Percentiles rank a stretch among this genome's conserved stretches.
phyloP scores from a whole-genome alignment of 352 stramenopile species.

The Pythium guiyangense region DNA sequence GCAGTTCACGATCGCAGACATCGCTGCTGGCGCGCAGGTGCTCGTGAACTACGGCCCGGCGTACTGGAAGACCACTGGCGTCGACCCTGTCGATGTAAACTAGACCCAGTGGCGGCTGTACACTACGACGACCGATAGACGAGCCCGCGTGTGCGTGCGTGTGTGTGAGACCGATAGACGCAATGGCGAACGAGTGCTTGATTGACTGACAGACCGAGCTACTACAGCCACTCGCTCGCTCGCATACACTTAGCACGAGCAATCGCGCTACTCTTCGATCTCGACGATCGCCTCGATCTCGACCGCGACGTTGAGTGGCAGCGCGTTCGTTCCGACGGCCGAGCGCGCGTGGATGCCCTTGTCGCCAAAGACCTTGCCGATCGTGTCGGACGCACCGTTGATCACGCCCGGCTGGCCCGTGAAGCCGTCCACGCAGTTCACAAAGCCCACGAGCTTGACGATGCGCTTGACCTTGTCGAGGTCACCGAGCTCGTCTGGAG shows the following conservation, averaged over 20 bases:
- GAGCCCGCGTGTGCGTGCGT: too few species aligned
- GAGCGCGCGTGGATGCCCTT: constrained; percentile 80
- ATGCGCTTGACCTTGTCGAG: constrained; percentile 86
- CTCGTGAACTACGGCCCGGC: constrained; percentile 68
- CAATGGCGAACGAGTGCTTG: too few species aligned
- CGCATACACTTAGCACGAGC: too few species aligned
- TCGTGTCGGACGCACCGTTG: constrained; percentile 90
- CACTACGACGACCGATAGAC: too few species aligned
- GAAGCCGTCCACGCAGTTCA: constrained; percentile 89
- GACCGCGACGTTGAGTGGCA: constrained; percentile 94
- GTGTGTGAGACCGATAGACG: too few species aligned
- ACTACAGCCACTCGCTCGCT: too few species aligned
- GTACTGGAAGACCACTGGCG: constrained; percentile 67
- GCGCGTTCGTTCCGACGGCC: constrained; percentile 91
- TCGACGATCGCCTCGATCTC: constrained; percentile 93
- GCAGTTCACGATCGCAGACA: constrained; percentile 47
- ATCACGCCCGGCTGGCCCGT: constrained; percentile 84
- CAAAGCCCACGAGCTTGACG: constrained; percentile 93
- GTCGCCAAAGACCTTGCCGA: constrained; percentile 72
- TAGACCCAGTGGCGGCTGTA: background rate
- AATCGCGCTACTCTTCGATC: constrained; percentile 35
- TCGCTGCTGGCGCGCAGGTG: constrained; percentile 53
- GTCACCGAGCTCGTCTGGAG: constrained; percentile 65
- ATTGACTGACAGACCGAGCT: too few species aligned
- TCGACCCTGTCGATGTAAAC: constrained; percentile 41